A percentile compares a stretch with the other conserved stretches of the same genome.
These are phyloP conservation scores for Samsoniella hepiali DNA, from an alignment of 2,329 filamentous ascomycete species.

Conservation along the genomic window DNA sequence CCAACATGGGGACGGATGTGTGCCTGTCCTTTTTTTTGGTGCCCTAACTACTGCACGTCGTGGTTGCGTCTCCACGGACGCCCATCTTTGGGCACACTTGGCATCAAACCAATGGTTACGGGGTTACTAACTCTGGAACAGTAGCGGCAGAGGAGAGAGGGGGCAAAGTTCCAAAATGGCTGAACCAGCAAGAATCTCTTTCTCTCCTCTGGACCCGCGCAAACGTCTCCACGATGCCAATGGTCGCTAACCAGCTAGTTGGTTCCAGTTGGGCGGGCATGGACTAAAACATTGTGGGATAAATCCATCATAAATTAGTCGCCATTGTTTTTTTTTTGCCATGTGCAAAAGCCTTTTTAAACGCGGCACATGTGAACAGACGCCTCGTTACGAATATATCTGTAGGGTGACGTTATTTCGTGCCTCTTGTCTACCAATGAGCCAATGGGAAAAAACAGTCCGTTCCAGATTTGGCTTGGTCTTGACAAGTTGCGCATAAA, in stretches of 20 bases:
- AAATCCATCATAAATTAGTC: conserved; percentile 11
- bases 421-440: background rate
- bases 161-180: background rate
- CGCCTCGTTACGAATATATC: background rate
- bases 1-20: background rate
- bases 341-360: background rate
- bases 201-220: background rate
- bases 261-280: no score
- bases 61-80: background rate
- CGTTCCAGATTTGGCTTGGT: background rate
- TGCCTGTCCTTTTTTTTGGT: no score
- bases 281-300: background rate
- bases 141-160: no score
- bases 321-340: background rate
- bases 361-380: background rate
- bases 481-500: background rate
- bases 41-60: background rate
- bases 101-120: background rate
- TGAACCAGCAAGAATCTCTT: background rate
- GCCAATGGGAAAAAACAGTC: background rate
- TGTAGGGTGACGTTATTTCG: background rate
- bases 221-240: background rate
- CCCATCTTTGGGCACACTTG: background rate
- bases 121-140: no score
- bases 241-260: no score